phyloP scores from a whole-genome alignment of 768 basidiomycete species.

The Boletus tylopilopsis region DNA sequence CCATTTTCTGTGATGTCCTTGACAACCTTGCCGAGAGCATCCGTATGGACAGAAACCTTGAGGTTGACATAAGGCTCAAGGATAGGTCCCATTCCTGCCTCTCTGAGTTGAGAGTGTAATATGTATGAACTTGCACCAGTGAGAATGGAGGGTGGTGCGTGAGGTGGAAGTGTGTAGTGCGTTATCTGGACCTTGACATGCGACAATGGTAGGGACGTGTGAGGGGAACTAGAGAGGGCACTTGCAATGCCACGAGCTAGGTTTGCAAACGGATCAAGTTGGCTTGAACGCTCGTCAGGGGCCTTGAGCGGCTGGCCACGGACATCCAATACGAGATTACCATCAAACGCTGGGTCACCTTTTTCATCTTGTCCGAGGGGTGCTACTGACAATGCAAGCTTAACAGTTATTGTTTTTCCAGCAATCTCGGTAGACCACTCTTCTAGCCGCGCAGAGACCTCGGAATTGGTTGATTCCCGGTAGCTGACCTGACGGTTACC shows the following conservation, averaged over 20 bases:
- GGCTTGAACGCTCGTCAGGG: constrained; percentile 44
- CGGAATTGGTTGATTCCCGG: constrained; percentile 50
- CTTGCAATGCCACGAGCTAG: constrained; percentile 68
- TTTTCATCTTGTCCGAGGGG: constrained; percentile 51
- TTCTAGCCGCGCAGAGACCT: constrained; percentile 31
- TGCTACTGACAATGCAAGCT: constrained; percentile 53
- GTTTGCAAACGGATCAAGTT: constrained; percentile 44
- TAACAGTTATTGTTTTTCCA: constrained; percentile 51
- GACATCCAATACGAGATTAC: constrained; percentile 64
- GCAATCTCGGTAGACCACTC: constrained; percentile 62
- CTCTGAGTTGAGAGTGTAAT: constrained; percentile 56
- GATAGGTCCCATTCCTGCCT: constrained; percentile 66
- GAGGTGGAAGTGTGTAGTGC: constrained; percentile 39
- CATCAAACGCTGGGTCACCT: constrained; percentile 72
- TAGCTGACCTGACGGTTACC: constrained; percentile 78
- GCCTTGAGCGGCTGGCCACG: constrained; percentile 48
- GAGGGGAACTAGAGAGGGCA: constrained; percentile 72
- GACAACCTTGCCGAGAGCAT: constrained; percentile 69
- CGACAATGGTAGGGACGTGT: constrained; percentile 70
- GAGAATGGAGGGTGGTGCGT: constrained; percentile 48
- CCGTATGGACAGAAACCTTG: constrained; percentile 64
- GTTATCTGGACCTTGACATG: constrained; percentile 55
- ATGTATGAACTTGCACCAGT: constrained; percentile 63
- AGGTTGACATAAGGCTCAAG: constrained; percentile 76
- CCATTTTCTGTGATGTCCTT: constrained; percentile 82